Evolutionary conservation across 1,139 yeast species (phyloP).

Genomic region (Saccharomycopsis hybrid): DNA sequence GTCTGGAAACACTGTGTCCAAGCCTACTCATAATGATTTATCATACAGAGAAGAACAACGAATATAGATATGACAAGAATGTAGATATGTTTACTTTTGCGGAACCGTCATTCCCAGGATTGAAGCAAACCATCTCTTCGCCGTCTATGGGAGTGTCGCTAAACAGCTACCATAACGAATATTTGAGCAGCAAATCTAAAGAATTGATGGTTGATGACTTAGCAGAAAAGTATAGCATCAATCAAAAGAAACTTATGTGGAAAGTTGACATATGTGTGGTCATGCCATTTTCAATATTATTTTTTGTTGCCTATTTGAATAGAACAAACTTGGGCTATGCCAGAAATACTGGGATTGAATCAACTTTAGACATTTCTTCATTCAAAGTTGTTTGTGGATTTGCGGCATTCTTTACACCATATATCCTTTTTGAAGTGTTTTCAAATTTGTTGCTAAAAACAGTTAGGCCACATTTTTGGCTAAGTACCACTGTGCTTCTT

Average conservation of each 20-base stretch:
- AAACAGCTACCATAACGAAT: no score
- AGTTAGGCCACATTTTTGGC: slow-evolving; percentile 50
- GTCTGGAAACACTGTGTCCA: no score
- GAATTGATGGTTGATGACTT: slow-evolving; percentile 30
- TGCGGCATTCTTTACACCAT: slow-evolving; percentile 68
- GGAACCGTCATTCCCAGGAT: no score
- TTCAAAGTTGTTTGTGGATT: slow-evolving; percentile 53
- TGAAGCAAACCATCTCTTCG: not conserved
- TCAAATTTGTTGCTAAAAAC: slow-evolving; percentile 57
- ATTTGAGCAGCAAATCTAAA: slow-evolving; percentile 22
- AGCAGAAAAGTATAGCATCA: slow-evolving; percentile 37
- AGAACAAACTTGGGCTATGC: slow-evolving; percentile 74
- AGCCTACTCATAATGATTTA: no score
- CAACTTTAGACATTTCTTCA: slow-evolving; percentile 45
- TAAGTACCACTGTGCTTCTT: slow-evolving; percentile 24
- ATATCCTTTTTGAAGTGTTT: slow-evolving; percentile 57
- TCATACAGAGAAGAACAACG: no score
- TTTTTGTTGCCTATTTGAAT: slow-evolving; percentile 63
- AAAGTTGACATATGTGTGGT: slow-evolving; percentile 60
- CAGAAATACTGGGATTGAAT: slow-evolving; percentile 54
- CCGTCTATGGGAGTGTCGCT: not conserved
- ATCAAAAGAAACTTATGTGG: slow-evolving; percentile 45
- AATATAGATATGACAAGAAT: no score
- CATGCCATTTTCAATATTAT: slow-evolving; percentile 62
- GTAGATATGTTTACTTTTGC: no score